phyloP scores from a whole-genome alignment of 1,284 basidiomycete species.

The Microbotryum lychnidis-dioicae region DNA sequence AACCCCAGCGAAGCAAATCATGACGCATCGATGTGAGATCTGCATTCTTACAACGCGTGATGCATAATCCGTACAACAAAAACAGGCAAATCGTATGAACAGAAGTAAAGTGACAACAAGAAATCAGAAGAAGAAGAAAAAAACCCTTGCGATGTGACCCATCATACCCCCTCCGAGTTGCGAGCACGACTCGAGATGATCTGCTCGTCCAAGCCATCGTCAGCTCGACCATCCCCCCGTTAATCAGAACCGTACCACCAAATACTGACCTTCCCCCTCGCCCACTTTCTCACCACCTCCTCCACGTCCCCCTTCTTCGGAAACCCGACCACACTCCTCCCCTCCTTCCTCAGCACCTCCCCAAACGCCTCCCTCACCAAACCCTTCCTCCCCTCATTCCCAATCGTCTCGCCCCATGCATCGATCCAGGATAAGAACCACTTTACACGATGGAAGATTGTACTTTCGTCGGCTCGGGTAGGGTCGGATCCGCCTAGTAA shows the following conservation, averaged over 20 bases:
- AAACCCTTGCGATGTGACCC: too few relatives aligned
- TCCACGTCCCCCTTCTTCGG: background rate
- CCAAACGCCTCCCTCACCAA: background rate
- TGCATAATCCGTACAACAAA: background rate
- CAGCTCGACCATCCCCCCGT: too few relatives aligned
- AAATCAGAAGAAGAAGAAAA: too few relatives aligned
- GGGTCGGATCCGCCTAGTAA: background rate
- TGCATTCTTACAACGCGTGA: background rate
- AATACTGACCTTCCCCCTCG: background rate
- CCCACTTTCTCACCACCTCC: background rate
- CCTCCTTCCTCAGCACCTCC: background rate
- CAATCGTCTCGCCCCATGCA: background rate
- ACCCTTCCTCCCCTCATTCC: background rate
- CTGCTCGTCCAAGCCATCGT: too few relatives aligned
- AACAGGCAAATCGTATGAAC: too few relatives aligned
- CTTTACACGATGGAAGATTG: background rate
- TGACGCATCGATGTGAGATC: too few relatives aligned
- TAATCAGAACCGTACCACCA: background rate
- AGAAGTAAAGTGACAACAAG: too few relatives aligned
- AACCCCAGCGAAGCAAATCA: background rate
- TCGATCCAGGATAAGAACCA: constrained; percentile 2
- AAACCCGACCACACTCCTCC: background rate
- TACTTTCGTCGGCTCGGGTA: background rate
- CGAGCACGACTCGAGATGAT: too few relatives aligned
- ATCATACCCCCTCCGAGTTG: too few relatives aligned